A percentile compares a stretch with the other conserved stretches of the same genome.
Evolutionary conservation across 2,329 filamentous ascomycete species (phyloP).

Genomic region (Grosmannia penicillata): DNA sequence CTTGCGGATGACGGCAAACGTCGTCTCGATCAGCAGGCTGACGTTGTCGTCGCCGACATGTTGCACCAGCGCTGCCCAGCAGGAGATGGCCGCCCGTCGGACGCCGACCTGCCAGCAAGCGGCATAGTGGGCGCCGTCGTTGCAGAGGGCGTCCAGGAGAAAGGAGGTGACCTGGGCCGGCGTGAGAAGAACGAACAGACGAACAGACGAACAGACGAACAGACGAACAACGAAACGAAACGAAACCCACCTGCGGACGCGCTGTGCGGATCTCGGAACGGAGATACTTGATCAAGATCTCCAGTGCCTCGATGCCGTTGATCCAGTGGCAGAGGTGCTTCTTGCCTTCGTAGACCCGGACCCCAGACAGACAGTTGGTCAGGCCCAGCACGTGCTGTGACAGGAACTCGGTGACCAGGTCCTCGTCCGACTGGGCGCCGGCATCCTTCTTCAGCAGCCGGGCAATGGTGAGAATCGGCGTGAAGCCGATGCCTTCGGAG

Average conservation of each 20-base stretch:
- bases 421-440: background rate
- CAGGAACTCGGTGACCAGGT: conserved; percentile 56
- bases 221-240: no score
- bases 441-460: conserved; percentile 14
- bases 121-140: conserved; percentile 30
- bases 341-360: conserved; percentile 18
- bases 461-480: conserved; percentile 8
- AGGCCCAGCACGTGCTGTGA: conserved; percentile 75
- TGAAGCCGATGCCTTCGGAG: conserved; percentile 4
- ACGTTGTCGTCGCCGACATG: conserved; percentile 57
- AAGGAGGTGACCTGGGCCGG: conserved; percentile 87
- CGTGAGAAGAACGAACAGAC: no score
- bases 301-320: conserved; percentile 54
- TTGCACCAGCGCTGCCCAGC: conserved; percentile 68
- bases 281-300: conserved; percentile 72
- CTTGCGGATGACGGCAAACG: conserved; percentile 71
- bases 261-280: conserved; percentile 61
- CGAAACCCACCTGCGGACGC: conserved; percentile 58
- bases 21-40: conserved; percentile 68
- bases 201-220: no score
- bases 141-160: conserved; percentile 67
- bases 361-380: conserved; percentile 66
- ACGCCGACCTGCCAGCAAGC: conserved; percentile 24
- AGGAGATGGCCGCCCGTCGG: conserved; percentile 64
- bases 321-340: conserved; percentile 11